These are phyloP conservation scores for Kwoniella botswanensis DNA, from an alignment of 768 basidiomycete genomes.

Conservation along the genomic window DNA sequence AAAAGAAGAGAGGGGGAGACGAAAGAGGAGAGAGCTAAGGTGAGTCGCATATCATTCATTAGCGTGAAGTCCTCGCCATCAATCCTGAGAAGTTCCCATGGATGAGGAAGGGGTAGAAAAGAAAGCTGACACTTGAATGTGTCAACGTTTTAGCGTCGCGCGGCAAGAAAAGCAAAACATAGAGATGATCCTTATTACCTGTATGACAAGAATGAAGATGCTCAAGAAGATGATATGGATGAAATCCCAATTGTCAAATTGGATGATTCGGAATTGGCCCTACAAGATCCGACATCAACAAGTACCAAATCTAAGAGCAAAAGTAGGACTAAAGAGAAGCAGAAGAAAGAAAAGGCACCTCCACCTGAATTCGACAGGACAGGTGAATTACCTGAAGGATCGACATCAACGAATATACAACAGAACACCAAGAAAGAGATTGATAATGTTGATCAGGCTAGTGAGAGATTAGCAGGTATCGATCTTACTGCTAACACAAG, in stretches of 20 bases:
- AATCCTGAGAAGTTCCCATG: no score
- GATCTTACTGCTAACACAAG: slow-evolving; percentile 26
- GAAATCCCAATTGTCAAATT: slow-evolving; percentile 87
- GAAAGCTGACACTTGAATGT: no score
- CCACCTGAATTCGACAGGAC: slow-evolving; percentile 64
- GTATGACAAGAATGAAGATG: slow-evolving; percentile 61
- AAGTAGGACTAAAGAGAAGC: slow-evolving; percentile 13
- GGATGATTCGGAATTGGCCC: slow-evolving; percentile 60
- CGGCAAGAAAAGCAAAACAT: slow-evolving; percentile 74
- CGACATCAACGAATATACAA: not conserved
- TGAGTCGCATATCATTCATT: slow-evolving; percentile 55
- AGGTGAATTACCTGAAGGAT: slow-evolving; percentile 82
- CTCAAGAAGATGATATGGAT: slow-evolving; percentile 70
- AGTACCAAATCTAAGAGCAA: slow-evolving; percentile 16
- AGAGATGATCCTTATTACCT: slow-evolving; percentile 93
- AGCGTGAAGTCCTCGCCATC: not conserved
- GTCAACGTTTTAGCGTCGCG: slow-evolving; percentile 65
- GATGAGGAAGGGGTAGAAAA: no score
- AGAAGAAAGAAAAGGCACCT: slow-evolving; percentile 22
- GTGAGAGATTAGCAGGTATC: slow-evolving; percentile 37
- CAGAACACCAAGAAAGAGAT: not conserved
- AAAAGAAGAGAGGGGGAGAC: slow-evolving; percentile 50
- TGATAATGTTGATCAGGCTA: not conserved
- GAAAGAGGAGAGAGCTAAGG: slow-evolving; percentile 66
- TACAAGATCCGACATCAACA: slow-evolving; percentile 5